These are phyloP conservation scores for Pleurotus ostreatus DNA, from an alignment of 768 basidiomycete genomes.

Conservation along the genomic window DNA sequence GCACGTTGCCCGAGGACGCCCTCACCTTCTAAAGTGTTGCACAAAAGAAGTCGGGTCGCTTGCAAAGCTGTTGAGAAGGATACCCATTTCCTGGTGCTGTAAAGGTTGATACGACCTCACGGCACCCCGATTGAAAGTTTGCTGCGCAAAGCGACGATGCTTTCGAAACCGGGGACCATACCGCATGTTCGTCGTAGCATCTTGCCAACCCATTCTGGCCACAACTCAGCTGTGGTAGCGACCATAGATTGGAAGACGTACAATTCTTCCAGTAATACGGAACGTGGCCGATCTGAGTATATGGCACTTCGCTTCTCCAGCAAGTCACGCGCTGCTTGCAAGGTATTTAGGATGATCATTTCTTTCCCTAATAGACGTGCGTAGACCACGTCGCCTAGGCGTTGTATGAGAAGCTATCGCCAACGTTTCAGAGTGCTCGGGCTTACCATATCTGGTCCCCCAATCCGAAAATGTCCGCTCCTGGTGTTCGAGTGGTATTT, in stretches of 20 bases:
- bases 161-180: constrained; percentile 45
- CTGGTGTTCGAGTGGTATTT: constrained; percentile 36
- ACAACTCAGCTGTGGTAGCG: not conserved
- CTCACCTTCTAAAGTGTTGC: constrained; percentile 40
- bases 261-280: constrained; percentile 45
- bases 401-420: not conserved
- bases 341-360: constrained; percentile 46
- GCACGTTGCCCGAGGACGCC: not conserved
- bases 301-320: constrained; percentile 52
- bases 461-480: constrained; percentile 37
- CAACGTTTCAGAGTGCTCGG: not conserved
- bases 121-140: constrained; percentile 42
- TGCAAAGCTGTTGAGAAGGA: constrained; percentile 35
- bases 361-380: constrained; percentile 38
- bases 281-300: constrained; percentile 49
- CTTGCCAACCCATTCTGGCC: constrained; percentile 6
- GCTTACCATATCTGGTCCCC: constrained; percentile 40
- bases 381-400: constrained; percentile 39
- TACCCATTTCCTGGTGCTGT: constrained; percentile 38
- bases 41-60: constrained; percentile 33
- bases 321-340: constrained; percentile 40
- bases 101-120: constrained; percentile 34
- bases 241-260: constrained; percentile 19
- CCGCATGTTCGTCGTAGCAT: constrained; percentile 5
- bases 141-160: constrained; percentile 48